Evolutionary conservation across 1,139 yeast species (phyloP), one percentile per base, ranked within the genome.

Genomic region (Wickerhamiella infanticola): DNA sequence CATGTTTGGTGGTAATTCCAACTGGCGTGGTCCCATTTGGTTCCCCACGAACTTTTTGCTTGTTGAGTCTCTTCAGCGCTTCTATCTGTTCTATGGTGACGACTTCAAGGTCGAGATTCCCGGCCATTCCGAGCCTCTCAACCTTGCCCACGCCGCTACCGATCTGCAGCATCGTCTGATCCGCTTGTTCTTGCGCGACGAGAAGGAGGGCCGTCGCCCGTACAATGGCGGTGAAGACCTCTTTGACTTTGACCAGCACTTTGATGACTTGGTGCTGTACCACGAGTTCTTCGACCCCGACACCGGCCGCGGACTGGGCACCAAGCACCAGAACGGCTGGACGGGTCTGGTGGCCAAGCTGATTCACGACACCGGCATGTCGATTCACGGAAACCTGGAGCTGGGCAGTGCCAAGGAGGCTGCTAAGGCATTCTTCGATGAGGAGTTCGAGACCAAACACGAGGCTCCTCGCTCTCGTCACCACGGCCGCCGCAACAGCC

Each of bases 21-120:
- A 86, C 64, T 88, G 97, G 97, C 74, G 97, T 64, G 97, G 97
- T 4, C 96, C 97, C n/a, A 85, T 88, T 58, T 88, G 97, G 97
- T 85, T 88, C 70, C 95, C 97, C 25, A 85, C 86, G 9, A 86
- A 83, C 59, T 88, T 88, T 64, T 68, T 88, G 53, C 68, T 88
- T 44, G 86, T 86, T 48, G 97, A 88, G 66, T 79, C 95, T 0
- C 70, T 88, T 55, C 94, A 88, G 63, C 73, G 95, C 57, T 86
- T 85, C 62, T 86, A 81, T 64, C 69, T 88, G 62, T 88, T 86
- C 68, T 86, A 86, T 61, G 97, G 97, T 18, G 79, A 90, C 24
- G 79, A 74, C 42, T 73, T 88, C 58, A 82, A 82, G 63, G 82
- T 88, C 43, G 95, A 86, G 64, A 84, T 93, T 63, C 97, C 97